Evolutionary conservation across 139 green algal genomes (phyloP).

Genomic region (Chloropicon primus): DNA sequence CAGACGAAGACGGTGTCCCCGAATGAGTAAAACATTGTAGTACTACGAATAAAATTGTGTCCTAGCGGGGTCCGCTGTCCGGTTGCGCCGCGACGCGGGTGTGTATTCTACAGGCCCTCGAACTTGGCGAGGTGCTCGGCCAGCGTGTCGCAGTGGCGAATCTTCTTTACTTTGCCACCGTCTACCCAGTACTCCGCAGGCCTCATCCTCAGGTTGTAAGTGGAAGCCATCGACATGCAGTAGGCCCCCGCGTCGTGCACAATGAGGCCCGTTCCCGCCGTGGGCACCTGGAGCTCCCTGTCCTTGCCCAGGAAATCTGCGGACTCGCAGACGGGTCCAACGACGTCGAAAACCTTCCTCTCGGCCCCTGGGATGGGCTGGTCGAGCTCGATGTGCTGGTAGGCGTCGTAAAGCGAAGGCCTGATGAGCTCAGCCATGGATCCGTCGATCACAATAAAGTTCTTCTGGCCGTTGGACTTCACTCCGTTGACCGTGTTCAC

Average conservation of each 20-base stretch:
- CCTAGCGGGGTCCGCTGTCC: no score
- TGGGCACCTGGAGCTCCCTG: conserved; percentile 43
- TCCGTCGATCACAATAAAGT: conserved; percentile 92
- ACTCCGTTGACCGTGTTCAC: conserved; percentile 77
- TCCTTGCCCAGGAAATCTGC: conserved; percentile 95
- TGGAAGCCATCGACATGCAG: conserved; percentile 95
- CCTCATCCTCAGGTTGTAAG: conserved; percentile 94
- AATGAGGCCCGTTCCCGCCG: conserved; percentile 59
- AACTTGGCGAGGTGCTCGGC: conserved; percentile 78
- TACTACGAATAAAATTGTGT: no score
- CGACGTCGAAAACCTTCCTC: conserved; percentile 66
- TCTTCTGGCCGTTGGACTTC: conserved; percentile 95
- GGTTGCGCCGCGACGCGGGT: no score
- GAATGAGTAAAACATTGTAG: no score
- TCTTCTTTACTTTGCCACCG: conserved; percentile 50
- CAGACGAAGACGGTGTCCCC: no score
- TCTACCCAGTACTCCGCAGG: conserved; percentile 85
- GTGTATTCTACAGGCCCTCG: conserved; percentile 31
- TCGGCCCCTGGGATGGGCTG: conserved; percentile 27
- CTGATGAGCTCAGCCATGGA: conserved; percentile 92
- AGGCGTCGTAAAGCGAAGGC: conserved; percentile 68
- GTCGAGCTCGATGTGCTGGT: conserved; percentile 95
- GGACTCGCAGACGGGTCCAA: conserved; percentile 90
- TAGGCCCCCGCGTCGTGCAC: conserved; percentile 92
- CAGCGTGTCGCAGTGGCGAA: conserved; percentile 67